phyloP scores from a whole-genome alignment of 441 rosid species.

The Adansonia grandidieri region DNA sequence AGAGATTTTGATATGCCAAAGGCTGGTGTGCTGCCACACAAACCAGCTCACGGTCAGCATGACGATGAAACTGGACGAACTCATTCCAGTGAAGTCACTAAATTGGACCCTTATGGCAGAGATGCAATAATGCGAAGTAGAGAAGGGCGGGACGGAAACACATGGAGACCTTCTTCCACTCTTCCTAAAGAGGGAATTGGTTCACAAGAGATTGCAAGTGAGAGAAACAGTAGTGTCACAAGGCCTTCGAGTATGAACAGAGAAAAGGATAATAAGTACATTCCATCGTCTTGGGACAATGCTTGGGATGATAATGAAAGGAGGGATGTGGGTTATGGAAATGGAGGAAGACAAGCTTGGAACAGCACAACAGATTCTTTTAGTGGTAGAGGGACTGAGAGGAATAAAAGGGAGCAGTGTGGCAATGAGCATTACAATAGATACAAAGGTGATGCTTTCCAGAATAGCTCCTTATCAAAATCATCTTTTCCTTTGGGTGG shows the following conservation, averaged over 20 bases:
- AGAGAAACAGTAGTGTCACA: constrained; percentile 44
- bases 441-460: constrained; percentile 45
- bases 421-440: constrained; percentile 55
- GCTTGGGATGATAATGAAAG: constrained; percentile 55
- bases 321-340: constrained; percentile 61
- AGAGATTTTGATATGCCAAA: constrained; percentile 75
- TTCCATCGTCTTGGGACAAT: constrained; percentile 50
- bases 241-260: constrained; percentile 51
- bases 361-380: constrained; percentile 49
- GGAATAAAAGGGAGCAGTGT: constrained; percentile 47
- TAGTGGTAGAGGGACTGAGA: constrained; percentile 50
- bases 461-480: constrained; percentile 45
- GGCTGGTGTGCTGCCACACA: constrained; percentile 62
- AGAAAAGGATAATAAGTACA: constrained; percentile 61
- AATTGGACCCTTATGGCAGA: constrained; percentile 47
- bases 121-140: constrained; percentile 51
- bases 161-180: constrained; percentile 70
- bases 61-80: constrained; percentile 65
- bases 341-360: constrained; percentile 70
- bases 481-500: constrained; percentile 53
- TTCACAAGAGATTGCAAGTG: constrained; percentile 49
- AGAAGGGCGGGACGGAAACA: constrained; percentile 66
- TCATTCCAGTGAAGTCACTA: constrained; percentile 62
- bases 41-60: constrained; percentile 53
- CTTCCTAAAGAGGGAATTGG: constrained; percentile 48